Percentiles rank a stretch among this genome's conserved stretches.
Evolutionary conservation across 1,284 basidiomycete genomes (phyloP).

Genomic region (Ceraceosorus guamensis): DNA sequence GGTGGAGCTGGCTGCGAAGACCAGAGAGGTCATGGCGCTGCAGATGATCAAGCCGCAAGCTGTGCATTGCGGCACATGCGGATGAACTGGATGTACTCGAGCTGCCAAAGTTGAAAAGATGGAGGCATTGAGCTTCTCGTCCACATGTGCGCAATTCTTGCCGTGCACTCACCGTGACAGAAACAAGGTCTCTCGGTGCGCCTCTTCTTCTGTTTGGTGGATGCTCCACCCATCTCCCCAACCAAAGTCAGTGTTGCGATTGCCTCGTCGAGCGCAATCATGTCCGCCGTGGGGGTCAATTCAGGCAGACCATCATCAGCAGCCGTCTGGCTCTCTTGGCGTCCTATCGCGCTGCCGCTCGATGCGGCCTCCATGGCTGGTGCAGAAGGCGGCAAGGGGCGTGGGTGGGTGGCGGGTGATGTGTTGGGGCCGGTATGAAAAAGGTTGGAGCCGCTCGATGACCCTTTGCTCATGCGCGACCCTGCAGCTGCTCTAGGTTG

Average conservation of each 20-base stretch:
- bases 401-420: too few species aligned
- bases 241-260: neutral
- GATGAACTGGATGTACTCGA: constrained; percentile 1
- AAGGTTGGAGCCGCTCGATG: too few species aligned
- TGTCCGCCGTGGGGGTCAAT: neutral
- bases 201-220: too few species aligned
- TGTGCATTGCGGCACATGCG: constrained; percentile 1
- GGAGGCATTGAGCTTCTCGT: neutral
- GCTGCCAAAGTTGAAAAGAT: neutral
- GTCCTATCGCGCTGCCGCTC: too few species aligned
- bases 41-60: constrained; percentile 5
- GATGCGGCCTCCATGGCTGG: neutral
- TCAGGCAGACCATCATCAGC: neutral
- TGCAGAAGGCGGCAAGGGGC: neutral
- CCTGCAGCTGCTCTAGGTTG: too few species aligned
- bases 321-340: too few species aligned
- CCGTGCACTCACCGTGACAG: constrained; percentile 6
- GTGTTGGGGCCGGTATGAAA: too few species aligned
- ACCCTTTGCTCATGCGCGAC: too few species aligned
- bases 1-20: neutral
- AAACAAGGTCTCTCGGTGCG: neutral
- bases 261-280: neutral
- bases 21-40: neutral
- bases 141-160: neutral
- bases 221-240: neutral